Percentiles rank a stretch among this genome's conserved stretches.
Evolutionary conservation across 176 grass and related monocot species (phyloP).

Genomic region (Hordeum vulgare): DNA sequence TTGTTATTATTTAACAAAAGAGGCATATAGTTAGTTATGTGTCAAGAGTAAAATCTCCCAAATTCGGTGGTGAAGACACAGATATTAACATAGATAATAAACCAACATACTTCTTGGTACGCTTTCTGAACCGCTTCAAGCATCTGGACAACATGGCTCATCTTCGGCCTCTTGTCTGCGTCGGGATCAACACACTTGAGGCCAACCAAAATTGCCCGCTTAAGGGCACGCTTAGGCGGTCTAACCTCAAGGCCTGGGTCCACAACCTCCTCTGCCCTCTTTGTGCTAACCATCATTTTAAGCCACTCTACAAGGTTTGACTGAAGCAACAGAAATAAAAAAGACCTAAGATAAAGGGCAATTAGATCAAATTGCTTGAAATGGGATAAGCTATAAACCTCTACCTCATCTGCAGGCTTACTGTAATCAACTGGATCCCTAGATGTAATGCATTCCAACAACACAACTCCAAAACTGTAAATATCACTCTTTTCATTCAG

Average conservation of each 20-base stretch:
- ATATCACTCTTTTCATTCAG: constrained; percentile 97
- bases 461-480: constrained; percentile 94
- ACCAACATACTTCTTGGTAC: constrained; percentile 41
- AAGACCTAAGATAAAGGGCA: not conserved
- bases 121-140: constrained; percentile 71
- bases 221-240: constrained; percentile 74
- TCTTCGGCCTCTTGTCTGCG: constrained; percentile 89
- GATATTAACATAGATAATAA: not conserved
- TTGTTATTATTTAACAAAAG: not conserved
- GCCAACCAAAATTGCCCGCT: constrained; percentile 77
- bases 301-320: constrained; percentile 92
- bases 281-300: constrained; percentile 78
- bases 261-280: constrained; percentile 80
- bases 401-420: constrained; percentile 73
- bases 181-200: constrained; percentile 90
- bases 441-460: constrained; percentile 80
- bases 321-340: constrained; percentile 35
- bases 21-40: not conserved
- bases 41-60: not conserved
- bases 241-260: constrained; percentile 62
- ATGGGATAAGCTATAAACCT: not conserved
- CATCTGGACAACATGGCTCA: constrained; percentile 96
- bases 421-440: constrained; percentile 90
- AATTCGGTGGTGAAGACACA: not conserved
- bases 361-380: constrained; percentile 4